Evolutionary conservation across 2,329 filamentous ascomycete species (phyloP).

Genomic region (Alternaria consortialis): DNA sequence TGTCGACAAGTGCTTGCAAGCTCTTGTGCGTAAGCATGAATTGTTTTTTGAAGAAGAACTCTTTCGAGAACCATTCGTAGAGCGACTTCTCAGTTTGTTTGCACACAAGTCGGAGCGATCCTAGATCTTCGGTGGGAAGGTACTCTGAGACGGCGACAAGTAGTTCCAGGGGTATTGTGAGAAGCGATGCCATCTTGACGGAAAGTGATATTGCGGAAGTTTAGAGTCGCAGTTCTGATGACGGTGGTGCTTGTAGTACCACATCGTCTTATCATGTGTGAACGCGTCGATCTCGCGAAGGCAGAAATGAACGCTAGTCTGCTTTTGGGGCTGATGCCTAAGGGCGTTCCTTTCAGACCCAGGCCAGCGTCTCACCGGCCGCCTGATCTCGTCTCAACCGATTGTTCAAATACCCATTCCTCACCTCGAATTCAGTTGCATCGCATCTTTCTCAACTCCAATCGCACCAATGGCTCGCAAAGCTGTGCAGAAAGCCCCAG

Average conservation of each 20-base stretch:
- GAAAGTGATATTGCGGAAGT: not conserved
- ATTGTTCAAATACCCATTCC: constrained; percentile 22
- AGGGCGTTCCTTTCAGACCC: constrained; percentile 8
- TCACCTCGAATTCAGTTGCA: not conserved
- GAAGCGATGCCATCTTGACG: constrained; percentile 33
- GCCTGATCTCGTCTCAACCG: constrained; percentile 8
- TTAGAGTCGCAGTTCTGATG: not conserved
- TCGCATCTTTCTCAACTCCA: constrained; percentile 1
- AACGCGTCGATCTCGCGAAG: constrained; percentile 25
- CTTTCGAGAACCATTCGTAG: constrained; percentile 64
- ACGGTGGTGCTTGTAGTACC: not conserved
- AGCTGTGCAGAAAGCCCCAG: constrained; percentile 29
- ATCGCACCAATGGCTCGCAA: constrained; percentile 33
- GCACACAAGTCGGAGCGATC: constrained; percentile 64
- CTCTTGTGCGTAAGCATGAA: constrained; percentile 70
- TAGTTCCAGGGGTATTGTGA: constrained; percentile 65
- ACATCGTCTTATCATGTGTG: constrained; percentile 22
- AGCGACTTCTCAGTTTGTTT: constrained; percentile 63
- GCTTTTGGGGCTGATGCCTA: constrained; percentile 25
- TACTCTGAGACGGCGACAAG: constrained; percentile 61
- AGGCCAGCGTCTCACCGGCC: constrained; percentile 10
- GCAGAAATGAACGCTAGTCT: constrained; percentile 23
- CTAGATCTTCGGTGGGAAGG: constrained; percentile 66
- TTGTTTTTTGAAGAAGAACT: constrained; percentile 72
- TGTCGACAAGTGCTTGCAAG: constrained; percentile 60